Base-by-base conservation (phyloP, 2,329 filamentous ascomycete genomes). In the Apiospora sp. region DNA sequence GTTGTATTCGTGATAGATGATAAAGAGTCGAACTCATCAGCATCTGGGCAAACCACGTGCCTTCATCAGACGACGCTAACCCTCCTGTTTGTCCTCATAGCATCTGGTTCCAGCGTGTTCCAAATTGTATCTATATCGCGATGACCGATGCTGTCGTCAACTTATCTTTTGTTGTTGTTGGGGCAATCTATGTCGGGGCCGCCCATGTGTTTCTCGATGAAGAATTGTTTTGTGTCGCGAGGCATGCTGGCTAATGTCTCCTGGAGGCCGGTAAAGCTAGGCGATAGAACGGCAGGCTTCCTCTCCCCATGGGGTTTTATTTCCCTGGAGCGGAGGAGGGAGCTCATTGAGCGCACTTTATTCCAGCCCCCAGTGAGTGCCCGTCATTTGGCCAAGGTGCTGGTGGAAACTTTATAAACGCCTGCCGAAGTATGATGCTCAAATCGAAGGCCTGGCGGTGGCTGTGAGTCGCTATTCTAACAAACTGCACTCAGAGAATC, bases 341-440 rank as follows among this genome's bases (percentile, higher is more conserved):
- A 64, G 58, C 58, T 19, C 34, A 41, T 41, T 41, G 58, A 64
- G 58, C 58, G 34, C n/a, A 13, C 34, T 41, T 64, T 64, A 64
- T 64, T 13, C 58, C 41, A 34, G 34, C 30, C 30, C 30, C 34
- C 10, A n/a, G 34, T 64, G 34, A 64, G 34, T 64, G 58, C 8
- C 22, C 34, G 34, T 64, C 58, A 64, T 64, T 64, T 64, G 58
- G 30, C 58, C 58, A 41, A 37, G 34, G 58, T 34, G 34, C 30
- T 41, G 58, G 58, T 22, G 58, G 34, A 64, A 64, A 64, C 58
- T 64, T 22, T 64, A 64, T 64, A n/a, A 22, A 34, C 58, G 34
- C 58, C 58, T 41, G 41, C 34, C 34, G 22, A 64, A 64, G 58
- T 64, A 22, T 64, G 58, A 41, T 64, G 58, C 34, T n/a, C 58